These are phyloP conservation scores for Bretziella fagacearum DNA, from an alignment of 2,329 filamentous ascomycete genomes.

Conservation along the genomic window DNA sequence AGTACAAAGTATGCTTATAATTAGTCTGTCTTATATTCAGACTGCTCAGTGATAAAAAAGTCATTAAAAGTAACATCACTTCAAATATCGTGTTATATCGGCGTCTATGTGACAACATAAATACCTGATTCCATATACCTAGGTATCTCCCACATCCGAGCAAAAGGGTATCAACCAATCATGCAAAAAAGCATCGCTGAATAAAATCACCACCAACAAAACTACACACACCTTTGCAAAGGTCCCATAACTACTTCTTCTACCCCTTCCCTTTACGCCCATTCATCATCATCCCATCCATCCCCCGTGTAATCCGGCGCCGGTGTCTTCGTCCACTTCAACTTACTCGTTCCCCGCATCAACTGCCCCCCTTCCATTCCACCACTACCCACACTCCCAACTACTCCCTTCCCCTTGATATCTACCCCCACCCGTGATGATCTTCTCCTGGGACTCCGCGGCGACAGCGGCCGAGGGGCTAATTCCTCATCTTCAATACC, in stretches of 20 bases:
- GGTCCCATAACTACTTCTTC: too few relatives aligned
- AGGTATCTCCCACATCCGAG: too few relatives aligned
- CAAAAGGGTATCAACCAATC: too few relatives aligned
- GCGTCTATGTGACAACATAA: too few relatives aligned
- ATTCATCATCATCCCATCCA: constrained; percentile 9
- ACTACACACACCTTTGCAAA: too few relatives aligned
- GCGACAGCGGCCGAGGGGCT: not conserved
- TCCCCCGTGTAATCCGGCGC: constrained; percentile 7
- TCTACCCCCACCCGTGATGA: not conserved
- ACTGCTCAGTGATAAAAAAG: not conserved
- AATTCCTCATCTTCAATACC: not conserved
- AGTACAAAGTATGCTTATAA: not conserved
- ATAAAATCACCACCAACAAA: too few relatives aligned
- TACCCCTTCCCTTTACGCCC: too few relatives aligned
- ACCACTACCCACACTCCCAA: too few relatives aligned
- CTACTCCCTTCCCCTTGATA: not conserved
- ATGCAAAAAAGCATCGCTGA: too few relatives aligned
- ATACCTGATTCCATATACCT: too few relatives aligned
- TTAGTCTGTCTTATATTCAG: not conserved
- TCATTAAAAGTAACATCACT: too few relatives aligned
- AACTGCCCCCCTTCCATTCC: not conserved
- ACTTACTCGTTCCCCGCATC: not conserved
- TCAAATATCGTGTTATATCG: too few relatives aligned
- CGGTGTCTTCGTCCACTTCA: constrained; percentile 6
- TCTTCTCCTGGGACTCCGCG: not conserved